phyloP scores from a whole-genome alignment of 306 rosid species.

The Casuarina glauca region DNA sequence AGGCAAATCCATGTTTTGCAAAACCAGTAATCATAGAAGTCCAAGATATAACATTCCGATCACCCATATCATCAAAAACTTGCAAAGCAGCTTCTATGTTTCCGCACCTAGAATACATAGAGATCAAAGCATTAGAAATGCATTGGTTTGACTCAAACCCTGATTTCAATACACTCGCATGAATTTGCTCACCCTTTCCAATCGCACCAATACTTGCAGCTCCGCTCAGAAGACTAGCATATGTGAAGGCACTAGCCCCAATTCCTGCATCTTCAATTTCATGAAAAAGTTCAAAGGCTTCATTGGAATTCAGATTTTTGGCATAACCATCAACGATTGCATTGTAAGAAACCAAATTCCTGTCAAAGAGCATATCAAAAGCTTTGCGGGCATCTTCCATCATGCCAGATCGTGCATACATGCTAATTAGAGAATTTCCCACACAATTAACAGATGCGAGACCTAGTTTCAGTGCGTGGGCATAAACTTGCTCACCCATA shows the following conservation, averaged over 20 bases:
- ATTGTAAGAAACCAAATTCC: slow-evolving; percentile 43
- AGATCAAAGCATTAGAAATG: slow-evolving; percentile 55
- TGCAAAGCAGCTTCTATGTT: slow-evolving; percentile 54
- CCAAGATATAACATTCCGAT: slow-evolving; percentile 62
- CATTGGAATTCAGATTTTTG: slow-evolving; percentile 30
- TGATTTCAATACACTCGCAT: slow-evolving; percentile 45
- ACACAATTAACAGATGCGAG: slow-evolving; percentile 46
- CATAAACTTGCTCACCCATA: slow-evolving; percentile 43
- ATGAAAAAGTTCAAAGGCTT: slow-evolving; percentile 34
- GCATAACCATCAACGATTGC: slow-evolving; percentile 36
- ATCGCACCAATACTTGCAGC: slow-evolving; percentile 57
- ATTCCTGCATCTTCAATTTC: slow-evolving; percentile 36
- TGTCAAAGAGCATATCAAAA: slow-evolving; percentile 51
- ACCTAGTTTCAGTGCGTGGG: slow-evolving; percentile 44
- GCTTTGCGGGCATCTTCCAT: slow-evolving; percentile 51
- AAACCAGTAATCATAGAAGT: slow-evolving; percentile 59
- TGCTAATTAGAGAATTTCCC: slow-evolving; percentile 51
- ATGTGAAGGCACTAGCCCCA: slow-evolving; percentile 50
- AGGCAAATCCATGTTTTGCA: slow-evolving; percentile 63
- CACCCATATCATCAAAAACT: slow-evolving; percentile 44
- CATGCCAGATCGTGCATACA: slow-evolving; percentile 60
- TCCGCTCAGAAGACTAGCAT: slow-evolving; percentile 66
- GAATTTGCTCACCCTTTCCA: slow-evolving; percentile 64
- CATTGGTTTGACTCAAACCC: slow-evolving; percentile 39
- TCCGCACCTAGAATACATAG: slow-evolving; percentile 74